These are phyloP conservation scores for Penicillium macrosclerotiorum DNA, from an alignment of 495 filamentous ascomycete species.

Conservation along the genomic window DNA sequence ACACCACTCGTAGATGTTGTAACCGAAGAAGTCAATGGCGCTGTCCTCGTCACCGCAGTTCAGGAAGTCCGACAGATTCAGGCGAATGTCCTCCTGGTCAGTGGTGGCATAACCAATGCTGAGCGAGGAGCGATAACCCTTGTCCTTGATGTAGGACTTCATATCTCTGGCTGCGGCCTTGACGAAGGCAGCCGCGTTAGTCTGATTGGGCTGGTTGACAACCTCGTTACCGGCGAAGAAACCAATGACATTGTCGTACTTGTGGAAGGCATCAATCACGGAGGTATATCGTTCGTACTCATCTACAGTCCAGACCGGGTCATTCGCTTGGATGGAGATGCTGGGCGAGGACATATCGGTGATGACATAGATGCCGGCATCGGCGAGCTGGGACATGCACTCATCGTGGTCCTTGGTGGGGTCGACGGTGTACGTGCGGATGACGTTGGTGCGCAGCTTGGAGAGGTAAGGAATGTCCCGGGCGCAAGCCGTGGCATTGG, in stretches of 20 bases:
- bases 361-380: conserved; percentile 93
- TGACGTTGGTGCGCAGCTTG: conserved; percentile 78
- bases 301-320: conserved; percentile 72
- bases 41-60: conserved; percentile 71
- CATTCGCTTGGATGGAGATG: conserved; percentile 79
- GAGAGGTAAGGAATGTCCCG: conserved; percentile 80
- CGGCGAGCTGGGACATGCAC: conserved; percentile 81
- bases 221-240: conserved; percentile 99
- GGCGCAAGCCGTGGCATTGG: conserved; percentile 64
- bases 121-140: conserved; percentile 66
- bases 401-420: conserved; percentile 70
- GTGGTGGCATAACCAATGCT: conserved; percentile 94
- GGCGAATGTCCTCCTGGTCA: conserved; percentile 79
- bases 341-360: conserved; percentile 81
- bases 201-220: conserved; percentile 81
- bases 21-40: conserved; percentile 95
- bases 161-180: conserved; percentile 96
- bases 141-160: conserved; percentile 86
- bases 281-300: conserved; percentile 78
- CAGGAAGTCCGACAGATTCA: conserved; percentile 80
- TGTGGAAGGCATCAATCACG: conserved; percentile 79
- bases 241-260: conserved; percentile 86
- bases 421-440: conserved; percentile 94
- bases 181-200: conserved; percentile 82
- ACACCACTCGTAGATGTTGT: conserved; percentile 99